These are phyloP conservation scores for Pseudozyma sp. DNA, from an alignment of 1,284 basidiomycete genomes.

Conservation along the genomic window DNA sequence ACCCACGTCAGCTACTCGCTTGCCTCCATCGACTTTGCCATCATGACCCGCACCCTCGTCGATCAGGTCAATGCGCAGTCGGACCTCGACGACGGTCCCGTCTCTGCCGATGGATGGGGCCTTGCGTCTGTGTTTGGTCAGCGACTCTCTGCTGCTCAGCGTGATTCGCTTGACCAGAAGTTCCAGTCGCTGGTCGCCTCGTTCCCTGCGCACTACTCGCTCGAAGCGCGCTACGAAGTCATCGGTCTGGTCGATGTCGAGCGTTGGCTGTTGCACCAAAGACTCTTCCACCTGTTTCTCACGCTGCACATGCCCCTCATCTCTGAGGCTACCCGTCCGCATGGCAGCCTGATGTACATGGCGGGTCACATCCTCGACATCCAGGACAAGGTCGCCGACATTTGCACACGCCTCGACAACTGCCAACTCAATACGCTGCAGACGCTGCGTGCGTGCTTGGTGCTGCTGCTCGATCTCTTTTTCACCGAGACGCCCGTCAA, in stretches of 20 bases:
- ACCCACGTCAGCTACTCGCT: constrained; percentile 44
- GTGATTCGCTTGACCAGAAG: constrained; percentile 34
- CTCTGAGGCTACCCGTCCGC: constrained; percentile 27
- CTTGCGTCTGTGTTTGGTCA: constrained; percentile 40
- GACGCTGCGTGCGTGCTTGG: constrained; percentile 36
- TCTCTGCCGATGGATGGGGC: constrained; percentile 17
- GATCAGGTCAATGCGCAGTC: constrained; percentile 39
- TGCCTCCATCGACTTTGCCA: constrained; percentile 31
- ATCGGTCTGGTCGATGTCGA: constrained; percentile 31
- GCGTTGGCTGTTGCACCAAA: constrained; percentile 43
- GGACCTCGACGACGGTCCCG: constrained; percentile 25
- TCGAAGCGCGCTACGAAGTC: constrained; percentile 32
- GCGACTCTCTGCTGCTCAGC: constrained; percentile 20
- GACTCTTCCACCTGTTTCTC: constrained; percentile 34
- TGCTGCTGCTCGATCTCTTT: constrained; percentile 37
- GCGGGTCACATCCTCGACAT: constrained; percentile 42
- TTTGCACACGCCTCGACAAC: constrained; percentile 26
- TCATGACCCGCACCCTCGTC: constrained; percentile 36
- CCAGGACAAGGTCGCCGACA: constrained; percentile 35
- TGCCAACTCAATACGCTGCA: constrained; percentile 27
- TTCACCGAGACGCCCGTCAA: constrained; percentile 18
- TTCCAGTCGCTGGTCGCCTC: constrained; percentile 35
- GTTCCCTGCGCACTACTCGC: constrained; percentile 43
- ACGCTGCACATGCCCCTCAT: constrained; percentile 45
- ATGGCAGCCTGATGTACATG: constrained; percentile 47